Evolutionary conservation across 768 basidiomycete species (phyloP).

Genomic region (Russula ochroleuca): DNA sequence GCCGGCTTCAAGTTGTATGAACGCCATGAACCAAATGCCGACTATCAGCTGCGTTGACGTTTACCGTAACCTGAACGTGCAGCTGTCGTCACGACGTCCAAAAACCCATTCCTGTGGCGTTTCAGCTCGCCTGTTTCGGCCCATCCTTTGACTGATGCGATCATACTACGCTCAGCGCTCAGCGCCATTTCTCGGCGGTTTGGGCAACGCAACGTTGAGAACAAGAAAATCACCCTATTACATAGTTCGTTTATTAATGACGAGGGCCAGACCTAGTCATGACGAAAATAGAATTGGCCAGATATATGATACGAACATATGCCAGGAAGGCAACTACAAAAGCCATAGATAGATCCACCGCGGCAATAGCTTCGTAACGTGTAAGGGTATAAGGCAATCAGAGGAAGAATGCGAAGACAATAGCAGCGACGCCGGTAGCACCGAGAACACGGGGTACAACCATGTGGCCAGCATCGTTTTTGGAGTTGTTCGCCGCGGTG

Average conservation of each 20-base stretch:
- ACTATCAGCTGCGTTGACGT: not conserved
- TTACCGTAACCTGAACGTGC: not conserved
- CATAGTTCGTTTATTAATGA: not conserved
- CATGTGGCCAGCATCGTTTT: slow-evolving; percentile 21
- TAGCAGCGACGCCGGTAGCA: slow-evolving; percentile 25
- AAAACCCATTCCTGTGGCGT: not conserved
- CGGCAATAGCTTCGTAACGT: not conserved
- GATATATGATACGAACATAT: slow-evolving; percentile 9
- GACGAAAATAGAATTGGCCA: slow-evolving; percentile 6
- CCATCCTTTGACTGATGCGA: not conserved
- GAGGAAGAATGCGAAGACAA: slow-evolving; percentile 23
- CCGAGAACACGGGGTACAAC: slow-evolving; percentile 25
- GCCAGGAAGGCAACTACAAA: not conserved
- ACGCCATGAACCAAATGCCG: too few species aligned
- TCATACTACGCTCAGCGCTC: too few species aligned
- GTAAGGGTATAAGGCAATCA: slow-evolving; percentile 5
- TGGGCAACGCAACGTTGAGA: not conserved
- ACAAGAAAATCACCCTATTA: not conserved
- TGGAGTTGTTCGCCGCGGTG: not conserved
- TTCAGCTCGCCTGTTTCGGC: not conserved
- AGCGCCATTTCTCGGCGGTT: too few species aligned
- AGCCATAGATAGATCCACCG: slow-evolving; percentile 3
- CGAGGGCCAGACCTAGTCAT: not conserved
- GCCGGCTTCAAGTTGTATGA: too few species aligned
- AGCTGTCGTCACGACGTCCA: not conserved